phyloP scores from a whole-genome alignment of 2,329 filamentous ascomycete species.

The Drechslerella coelobrocha region DNA sequence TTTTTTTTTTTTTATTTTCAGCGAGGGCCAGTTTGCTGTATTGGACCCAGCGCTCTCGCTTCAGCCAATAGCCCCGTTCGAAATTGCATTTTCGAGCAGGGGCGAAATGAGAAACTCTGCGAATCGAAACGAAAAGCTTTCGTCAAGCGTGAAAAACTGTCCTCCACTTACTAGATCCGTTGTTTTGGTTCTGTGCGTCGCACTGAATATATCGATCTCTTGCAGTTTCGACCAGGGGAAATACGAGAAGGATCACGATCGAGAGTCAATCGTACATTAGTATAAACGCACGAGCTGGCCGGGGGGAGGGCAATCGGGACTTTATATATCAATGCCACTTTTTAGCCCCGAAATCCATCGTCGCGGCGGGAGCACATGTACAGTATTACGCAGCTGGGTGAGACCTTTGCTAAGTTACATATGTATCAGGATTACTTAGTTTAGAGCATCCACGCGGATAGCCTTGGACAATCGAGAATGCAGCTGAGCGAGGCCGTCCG shows the following conservation, averaged over 20 bases:
- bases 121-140: slow-evolving; percentile 45
- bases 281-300: slow-evolving; percentile 11
- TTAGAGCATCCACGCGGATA: neutral
- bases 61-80: slow-evolving; percentile 48
- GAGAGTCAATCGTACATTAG: slow-evolving; percentile 4
- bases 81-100: slow-evolving; percentile 29
- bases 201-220: neutral
- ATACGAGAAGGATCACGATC: neutral
- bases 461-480: neutral
- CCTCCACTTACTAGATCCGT: slow-evolving; percentile 35
- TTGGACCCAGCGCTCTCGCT: slow-evolving; percentile 44
- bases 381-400: neutral
- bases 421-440: neutral
- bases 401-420: neutral
- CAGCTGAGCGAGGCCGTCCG: neutral
- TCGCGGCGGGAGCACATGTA: neutral
- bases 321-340: slow-evolving; percentile 14
- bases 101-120: slow-evolving; percentile 21
- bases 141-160: slow-evolving; percentile 22
- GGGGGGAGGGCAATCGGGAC: slow-evolving; percentile 10
- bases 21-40: slow-evolving; percentile 21
- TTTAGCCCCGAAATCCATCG: neutral
- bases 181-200: slow-evolving; percentile 30
- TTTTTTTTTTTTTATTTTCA: slow-evolving; percentile 3
- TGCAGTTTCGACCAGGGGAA: neutral